Evolutionary conservation across 2,329 filamentous ascomycete genomes (phyloP), one percentile per base, ranked within the genome.

Genomic region (Talaromyces amestolkiae): DNA sequence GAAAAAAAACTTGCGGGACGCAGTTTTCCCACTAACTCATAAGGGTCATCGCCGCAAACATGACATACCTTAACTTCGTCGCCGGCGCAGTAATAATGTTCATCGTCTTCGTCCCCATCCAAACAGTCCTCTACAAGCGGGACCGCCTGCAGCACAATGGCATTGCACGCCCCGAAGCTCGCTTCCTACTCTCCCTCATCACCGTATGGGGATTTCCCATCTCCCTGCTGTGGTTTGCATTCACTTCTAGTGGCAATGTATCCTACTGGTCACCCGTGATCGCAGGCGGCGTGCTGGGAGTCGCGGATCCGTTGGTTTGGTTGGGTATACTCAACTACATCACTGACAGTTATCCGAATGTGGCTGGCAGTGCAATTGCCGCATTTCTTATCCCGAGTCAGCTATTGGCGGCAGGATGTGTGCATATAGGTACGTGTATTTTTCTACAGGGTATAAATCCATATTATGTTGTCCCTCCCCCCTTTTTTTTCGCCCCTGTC

Each of bases 351-450:
- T 81, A 81, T 60, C 77, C 78, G 35, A 79, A 78, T 67, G 74
- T 80, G 9, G 79, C 78, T 17, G 79, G 71, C 4, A 78, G 75
- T 22, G 78, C 78, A 8, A 77, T 81, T 47, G 78, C 79, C 2
- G 78, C 79, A 1, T 81, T 81, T 71, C 69, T 80, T 58, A 80
- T 81, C 63, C 79, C 79, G 0, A 78, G 75, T n/a, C 80, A 80
- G 60, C 59, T 79, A 24, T 75, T 81, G 58, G 78, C 79, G 5
- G 78, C 79, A 19, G 77, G 66, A 37, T 75, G 76, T 35, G 78
- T 77, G 8, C 79, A 81, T 72, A 72, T 78, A 45, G 78, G 78
- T 71, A 70, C 70, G 33, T 58, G 27, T n/a, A 27, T 33, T 15
- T 70, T 2, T 24, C 41, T 22, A 19, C 19, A 24, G 11, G 8